Conservation (phyloP, 352 stramenopile genomes). For the Phytopythium boreale region DNA sequence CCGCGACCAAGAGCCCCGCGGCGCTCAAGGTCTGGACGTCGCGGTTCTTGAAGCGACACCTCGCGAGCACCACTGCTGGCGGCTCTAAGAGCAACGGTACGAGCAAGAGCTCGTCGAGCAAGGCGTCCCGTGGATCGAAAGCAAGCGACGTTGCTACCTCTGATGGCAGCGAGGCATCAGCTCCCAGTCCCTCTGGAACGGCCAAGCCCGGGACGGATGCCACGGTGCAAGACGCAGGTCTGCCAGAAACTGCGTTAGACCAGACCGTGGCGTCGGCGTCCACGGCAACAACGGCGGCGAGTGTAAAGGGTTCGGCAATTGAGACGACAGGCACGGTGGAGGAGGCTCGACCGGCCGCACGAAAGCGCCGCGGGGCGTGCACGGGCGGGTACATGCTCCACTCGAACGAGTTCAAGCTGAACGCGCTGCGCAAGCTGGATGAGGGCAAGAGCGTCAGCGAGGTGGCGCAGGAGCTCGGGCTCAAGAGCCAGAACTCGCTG, state of each 20-base stretch:
- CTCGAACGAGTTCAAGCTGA: conserved; percentile 81
- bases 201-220: not conserved
- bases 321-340: not conserved
- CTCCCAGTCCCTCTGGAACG: not conserved
- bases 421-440: conserved; percentile 62
- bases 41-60: conserved; percentile 64
- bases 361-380: conserved; percentile 38
- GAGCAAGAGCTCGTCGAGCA: not conserved
- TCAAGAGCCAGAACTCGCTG: conserved; percentile 70
- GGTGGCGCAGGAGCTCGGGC: conserved; percentile 55
- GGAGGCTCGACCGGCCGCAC: not conserved
- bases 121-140: not conserved
- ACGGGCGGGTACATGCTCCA: conserved; percentile 63
- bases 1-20: conserved; percentile 42
- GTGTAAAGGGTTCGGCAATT: not conserved
- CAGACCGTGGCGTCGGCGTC: not conserved
- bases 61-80: conserved; percentile 11
- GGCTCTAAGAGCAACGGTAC: not conserved
- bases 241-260: not conserved
- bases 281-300: not conserved
- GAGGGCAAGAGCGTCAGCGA: conserved; percentile 60
- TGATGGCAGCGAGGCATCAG: not conserved
- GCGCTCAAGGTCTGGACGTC: conserved; percentile 63
- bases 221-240: not conserved
- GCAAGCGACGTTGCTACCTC: not conserved